Conservation (phyloP, 495 filamentous ascomycete species). For the Aspergillus nanangensis region DNA sequence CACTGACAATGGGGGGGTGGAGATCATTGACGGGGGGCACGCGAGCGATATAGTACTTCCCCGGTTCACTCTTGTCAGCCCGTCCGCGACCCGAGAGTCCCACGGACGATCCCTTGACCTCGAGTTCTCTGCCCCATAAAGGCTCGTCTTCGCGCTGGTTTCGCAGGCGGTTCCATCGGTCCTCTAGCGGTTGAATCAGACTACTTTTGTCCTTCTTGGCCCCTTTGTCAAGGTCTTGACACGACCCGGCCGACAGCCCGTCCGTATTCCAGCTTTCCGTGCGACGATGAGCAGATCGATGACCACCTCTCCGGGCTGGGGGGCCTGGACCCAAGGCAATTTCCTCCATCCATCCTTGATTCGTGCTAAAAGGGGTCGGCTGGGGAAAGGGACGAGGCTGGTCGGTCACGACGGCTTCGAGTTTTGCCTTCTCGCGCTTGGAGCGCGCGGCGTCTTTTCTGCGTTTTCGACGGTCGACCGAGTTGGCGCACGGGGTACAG, state of each 20-base stretch:
- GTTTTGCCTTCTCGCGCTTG: slow-evolving; percentile 53
- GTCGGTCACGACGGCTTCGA: slow-evolving; percentile 48
- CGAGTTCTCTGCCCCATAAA: slow-evolving; percentile 60
- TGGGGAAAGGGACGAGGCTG: slow-evolving; percentile 72
- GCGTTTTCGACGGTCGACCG: slow-evolving; percentile 57
- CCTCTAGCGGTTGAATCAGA: slow-evolving; percentile 38
- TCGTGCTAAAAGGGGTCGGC: slow-evolving; percentile 76
- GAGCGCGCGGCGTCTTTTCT: slow-evolving; percentile 60
- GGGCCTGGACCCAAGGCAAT: slow-evolving; percentile 73
- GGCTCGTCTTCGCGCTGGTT: slow-evolving; percentile 84
- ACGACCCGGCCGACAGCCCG: slow-evolving; percentile 10
- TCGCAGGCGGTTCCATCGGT: slow-evolving; percentile 66
- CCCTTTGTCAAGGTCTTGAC: slow-evolving; percentile 29
- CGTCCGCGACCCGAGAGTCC: slow-evolving; percentile 48
- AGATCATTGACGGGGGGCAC: slow-evolving; percentile 82
- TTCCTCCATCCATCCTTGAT: slow-evolving; percentile 82
- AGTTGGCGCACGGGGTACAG: slow-evolving; percentile 73
- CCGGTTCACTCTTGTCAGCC: slow-evolving; percentile 34
- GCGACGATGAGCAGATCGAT: slow-evolving; percentile 38
- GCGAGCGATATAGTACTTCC: slow-evolving; percentile 59
- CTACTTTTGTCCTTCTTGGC: slow-evolving; percentile 28
- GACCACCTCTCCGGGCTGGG: slow-evolving; percentile 51
- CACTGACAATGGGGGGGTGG: slow-evolving; percentile 81
- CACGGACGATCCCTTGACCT: slow-evolving; percentile 44
- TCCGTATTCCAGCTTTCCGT: slow-evolving; percentile 49